Percentiles rank a stretch among this genome's conserved stretches.
Evolutionary conservation across 2,329 filamentous ascomycete genomes (phyloP).

Genomic region (Chaetomiaceae sp.): DNA sequence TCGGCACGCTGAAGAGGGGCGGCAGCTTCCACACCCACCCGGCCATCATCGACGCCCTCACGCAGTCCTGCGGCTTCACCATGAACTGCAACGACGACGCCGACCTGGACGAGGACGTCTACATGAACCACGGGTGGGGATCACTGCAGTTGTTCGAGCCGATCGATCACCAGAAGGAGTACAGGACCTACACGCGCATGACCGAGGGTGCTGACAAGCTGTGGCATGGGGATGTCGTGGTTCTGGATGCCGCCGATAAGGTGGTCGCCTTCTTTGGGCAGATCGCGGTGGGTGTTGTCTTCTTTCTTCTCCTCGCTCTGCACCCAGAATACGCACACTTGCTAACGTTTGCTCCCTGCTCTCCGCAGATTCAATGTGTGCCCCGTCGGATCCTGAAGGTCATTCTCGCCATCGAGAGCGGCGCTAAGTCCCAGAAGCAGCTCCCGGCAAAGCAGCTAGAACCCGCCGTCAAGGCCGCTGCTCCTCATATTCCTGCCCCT

Average conservation of each 20-base stretch:
- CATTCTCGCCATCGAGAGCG: neutral
- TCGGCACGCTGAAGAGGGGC: neutral
- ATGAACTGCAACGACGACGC: slow-evolving; percentile 51
- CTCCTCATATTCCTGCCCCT: too few relatives aligned
- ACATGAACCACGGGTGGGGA: slow-evolving; percentile 54
- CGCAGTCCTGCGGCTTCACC: slow-evolving; percentile 50
- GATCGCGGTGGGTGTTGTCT: neutral
- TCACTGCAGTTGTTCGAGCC: slow-evolving; percentile 43
- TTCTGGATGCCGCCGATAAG: slow-evolving; percentile 45
- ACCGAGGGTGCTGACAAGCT: slow-evolving; percentile 42
- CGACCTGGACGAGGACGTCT: slow-evolving; percentile 47
- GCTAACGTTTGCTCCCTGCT: neutral
- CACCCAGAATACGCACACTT: too few relatives aligned
- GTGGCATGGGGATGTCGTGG: slow-evolving; percentile 43
- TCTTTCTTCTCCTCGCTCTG: too few relatives aligned
- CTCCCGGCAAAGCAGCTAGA: too few relatives aligned
- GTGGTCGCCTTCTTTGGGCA: slow-evolving; percentile 37
- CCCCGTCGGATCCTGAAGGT: neutral
- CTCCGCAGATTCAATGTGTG: neutral
- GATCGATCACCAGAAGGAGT: slow-evolving; percentile 37
- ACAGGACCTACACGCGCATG: slow-evolving; percentile 51
- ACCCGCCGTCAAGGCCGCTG: too few relatives aligned
- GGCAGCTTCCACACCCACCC: slow-evolving; percentile 4
- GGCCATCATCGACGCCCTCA: slow-evolving; percentile 3
- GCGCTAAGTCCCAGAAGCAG: neutral